Evolutionary conservation across 352 stramenopile species (phyloP).

Genomic region (Hyaloperonospora brassicae): DNA sequence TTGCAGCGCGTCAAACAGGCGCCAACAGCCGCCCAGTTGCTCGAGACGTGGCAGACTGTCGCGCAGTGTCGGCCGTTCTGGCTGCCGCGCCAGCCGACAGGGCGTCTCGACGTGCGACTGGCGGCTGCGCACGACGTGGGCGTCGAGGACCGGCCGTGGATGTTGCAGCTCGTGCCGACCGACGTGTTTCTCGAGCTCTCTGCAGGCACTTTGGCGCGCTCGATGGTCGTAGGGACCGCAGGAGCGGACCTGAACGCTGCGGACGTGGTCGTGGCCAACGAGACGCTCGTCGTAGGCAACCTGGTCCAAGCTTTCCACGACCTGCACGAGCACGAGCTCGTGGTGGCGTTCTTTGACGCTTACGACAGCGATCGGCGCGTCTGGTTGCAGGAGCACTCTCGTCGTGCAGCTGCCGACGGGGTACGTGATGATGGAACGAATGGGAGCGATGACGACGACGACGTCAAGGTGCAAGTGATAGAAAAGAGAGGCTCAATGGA

Average conservation of each 20-base stretch:
- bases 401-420: constrained; percentile 15
- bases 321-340: constrained; percentile 21
- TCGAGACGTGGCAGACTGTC: constrained; percentile 25
- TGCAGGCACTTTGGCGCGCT: constrained; percentile 10
- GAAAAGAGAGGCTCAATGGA: constrained; percentile 8
- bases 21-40: constrained; percentile 10
- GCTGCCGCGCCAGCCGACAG: constrained; percentile 2
- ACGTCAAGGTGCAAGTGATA: neutral
- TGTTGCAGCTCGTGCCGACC: constrained; percentile 35
- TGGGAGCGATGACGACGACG: neutral
- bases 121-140: constrained; percentile 4
- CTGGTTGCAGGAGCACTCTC: constrained; percentile 27
- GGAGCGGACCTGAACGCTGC: neutral
- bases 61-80: constrained; percentile 28
- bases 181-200: constrained; percentile 26
- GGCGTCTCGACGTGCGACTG: constrained; percentile 6
- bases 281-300: constrained; percentile 20
- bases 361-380: constrained; percentile 27
- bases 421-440: neutral
- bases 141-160: neutral
- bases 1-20: constrained; percentile 17
- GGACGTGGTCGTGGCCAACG: constrained; percentile 28
- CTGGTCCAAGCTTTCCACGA: constrained; percentile 22
- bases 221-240: constrained; percentile 24
- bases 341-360: constrained; percentile 27